phyloP scores from a whole-genome alignment of 345 rosid species.

The Limnanthes douglasii region DNA sequence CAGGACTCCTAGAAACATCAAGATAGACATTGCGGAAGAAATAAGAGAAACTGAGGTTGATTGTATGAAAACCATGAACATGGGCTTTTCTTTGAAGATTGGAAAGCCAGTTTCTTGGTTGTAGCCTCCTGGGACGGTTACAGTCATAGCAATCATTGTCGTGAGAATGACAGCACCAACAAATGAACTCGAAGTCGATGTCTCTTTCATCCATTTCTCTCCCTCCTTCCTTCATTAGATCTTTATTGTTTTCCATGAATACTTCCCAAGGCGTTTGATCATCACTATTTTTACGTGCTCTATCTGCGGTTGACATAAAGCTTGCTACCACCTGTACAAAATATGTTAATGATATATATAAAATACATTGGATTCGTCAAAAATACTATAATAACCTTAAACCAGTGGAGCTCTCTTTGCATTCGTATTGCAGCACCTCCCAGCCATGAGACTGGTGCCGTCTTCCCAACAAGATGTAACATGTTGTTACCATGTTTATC shows the following conservation, averaged over 20 bases:
- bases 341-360: too few species aligned
- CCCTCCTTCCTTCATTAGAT: neutral
- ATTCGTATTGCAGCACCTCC: neutral
- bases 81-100: too few species aligned
- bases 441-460: too few species aligned
- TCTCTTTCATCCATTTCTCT: neutral
- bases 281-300: accelerated
- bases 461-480: too few species aligned
- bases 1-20: too few species aligned
- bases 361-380: too few species aligned
- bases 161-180: slow-evolving; percentile 1
- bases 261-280: neutral
- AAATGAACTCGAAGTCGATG: neutral
- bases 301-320: neutral
- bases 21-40: too few species aligned
- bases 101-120: neutral
- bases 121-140: slow-evolving; percentile 2
- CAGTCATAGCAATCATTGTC: neutral
- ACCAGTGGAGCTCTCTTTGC: slow-evolving; percentile 1
- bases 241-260: neutral
- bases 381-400: too few species aligned
- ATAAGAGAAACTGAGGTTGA: too few species aligned
- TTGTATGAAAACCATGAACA: too few species aligned
- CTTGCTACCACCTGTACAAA: neutral
- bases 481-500: too few species aligned